A percentile compares a stretch with the other conserved stretches of the same genome.
These are phyloP conservation scores for Baeospora myosura DNA, from an alignment of 1,284 basidiomycete genomes.

Conservation along the genomic window DNA sequence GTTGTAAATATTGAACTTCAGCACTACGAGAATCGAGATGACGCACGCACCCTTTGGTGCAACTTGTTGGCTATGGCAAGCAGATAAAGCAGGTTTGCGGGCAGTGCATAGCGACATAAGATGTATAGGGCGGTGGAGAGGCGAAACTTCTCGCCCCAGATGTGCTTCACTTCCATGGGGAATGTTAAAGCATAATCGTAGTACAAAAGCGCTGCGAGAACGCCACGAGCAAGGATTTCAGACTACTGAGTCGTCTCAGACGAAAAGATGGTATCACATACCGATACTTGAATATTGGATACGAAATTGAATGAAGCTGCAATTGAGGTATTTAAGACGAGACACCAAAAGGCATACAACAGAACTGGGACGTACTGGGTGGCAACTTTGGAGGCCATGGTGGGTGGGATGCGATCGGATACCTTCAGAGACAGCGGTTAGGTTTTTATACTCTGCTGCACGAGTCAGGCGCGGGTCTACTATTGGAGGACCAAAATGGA, in stretches of 20 bases:
- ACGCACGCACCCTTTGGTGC: slow-evolving; percentile 13
- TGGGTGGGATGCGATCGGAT: too few species aligned
- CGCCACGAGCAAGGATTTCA: not conserved
- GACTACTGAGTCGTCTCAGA: not conserved
- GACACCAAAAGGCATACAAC: too few species aligned
- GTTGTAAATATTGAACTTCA: not conserved
- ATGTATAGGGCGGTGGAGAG: slow-evolving; percentile 27
- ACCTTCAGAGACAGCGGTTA: too few species aligned
- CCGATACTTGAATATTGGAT: slow-evolving; percentile 5
- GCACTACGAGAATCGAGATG: not conserved
- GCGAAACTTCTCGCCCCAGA: slow-evolving; percentile 24
- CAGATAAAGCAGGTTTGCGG: slow-evolving; percentile 26
- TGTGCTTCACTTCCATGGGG: slow-evolving; percentile 21
- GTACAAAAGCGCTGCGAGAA: slow-evolving; percentile 19
- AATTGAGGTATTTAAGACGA: too few species aligned
- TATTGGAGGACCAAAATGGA: too few species aligned
- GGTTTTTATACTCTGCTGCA: too few species aligned
- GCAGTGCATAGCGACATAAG: slow-evolving; percentile 27
- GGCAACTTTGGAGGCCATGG: too few species aligned
- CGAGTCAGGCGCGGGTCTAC: too few species aligned
- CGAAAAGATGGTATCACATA: not conserved
- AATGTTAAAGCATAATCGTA: slow-evolving; percentile 27
- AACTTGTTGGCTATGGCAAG: slow-evolving; percentile 21
- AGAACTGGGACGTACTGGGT: too few species aligned
- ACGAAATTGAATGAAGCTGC: slow-evolving; percentile 2